A percentile compares a stretch with the other conserved stretches of the same genome.
These are phyloP conservation scores for Kickxella alabastrina DNA, from an alignment of 192 early-diverging fungal species.

Conservation along the genomic window DNA sequence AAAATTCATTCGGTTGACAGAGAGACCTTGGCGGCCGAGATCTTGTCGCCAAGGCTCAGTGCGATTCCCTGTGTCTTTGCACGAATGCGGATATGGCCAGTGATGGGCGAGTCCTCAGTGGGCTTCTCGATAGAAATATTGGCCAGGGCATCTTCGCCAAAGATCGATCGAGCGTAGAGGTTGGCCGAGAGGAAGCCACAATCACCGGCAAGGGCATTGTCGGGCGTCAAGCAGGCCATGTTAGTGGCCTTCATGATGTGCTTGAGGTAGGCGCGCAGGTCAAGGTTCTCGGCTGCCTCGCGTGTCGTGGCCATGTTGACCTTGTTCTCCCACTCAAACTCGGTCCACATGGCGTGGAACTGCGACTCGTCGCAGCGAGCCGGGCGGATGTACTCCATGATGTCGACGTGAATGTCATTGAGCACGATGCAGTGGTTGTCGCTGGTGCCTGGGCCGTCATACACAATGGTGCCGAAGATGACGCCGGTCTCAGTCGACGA, in stretches of 20 bases:
- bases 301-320: constrained; percentile 95
- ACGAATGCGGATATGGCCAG: constrained; percentile 95
- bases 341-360: constrained; percentile 98
- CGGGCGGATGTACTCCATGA: constrained; percentile 99
- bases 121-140: constrained; percentile 92
- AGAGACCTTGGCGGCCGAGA: constrained; percentile 51
- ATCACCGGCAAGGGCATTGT: constrained; percentile 84
- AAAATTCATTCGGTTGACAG: constrained; percentile 13
- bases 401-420: constrained; percentile 98
- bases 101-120: constrained; percentile 67
- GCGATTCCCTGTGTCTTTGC: constrained; percentile 99
- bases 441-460: constrained; percentile 88
- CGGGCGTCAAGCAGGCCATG: constrained; percentile 97
- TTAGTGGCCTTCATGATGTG: constrained; percentile 96
- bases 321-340: constrained; percentile 99
- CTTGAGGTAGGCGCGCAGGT: constrained; percentile 81
- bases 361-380: constrained; percentile 84
- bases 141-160: constrained; percentile 98
- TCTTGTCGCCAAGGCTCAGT: constrained; percentile 84
- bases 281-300: constrained; percentile 58
- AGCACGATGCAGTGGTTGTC: constrained; percentile 92
- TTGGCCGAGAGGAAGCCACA: constrained; percentile 98
- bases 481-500: constrained; percentile 98
- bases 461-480: constrained; percentile 98
- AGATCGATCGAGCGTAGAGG: constrained; percentile 92